Percentiles rank a stretch among this genome's conserved stretches.
Evolutionary conservation across 257 asterid species (phyloP).

Genomic region (Salvia rosmarinus): DNA sequence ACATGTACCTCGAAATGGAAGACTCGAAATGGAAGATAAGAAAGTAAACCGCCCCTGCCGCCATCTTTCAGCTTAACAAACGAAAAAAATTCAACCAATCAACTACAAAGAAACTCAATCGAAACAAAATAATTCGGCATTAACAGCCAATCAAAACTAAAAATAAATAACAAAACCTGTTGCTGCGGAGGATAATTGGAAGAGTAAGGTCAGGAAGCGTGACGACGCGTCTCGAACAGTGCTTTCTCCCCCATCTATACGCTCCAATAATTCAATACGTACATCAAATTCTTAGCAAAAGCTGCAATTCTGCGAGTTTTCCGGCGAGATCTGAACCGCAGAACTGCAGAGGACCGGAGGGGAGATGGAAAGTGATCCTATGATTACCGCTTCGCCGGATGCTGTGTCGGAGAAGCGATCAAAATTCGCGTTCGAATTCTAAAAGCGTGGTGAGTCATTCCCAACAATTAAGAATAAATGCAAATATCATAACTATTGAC

Average conservation of each 20-base stretch:
- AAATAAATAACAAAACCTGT: conserved; percentile 43
- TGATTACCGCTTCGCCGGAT: conserved; percentile 19
- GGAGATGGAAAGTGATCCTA: conserved; percentile 23
- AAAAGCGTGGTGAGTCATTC: too few relatives aligned
- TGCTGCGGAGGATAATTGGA: conserved; percentile 82
- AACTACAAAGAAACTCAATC: conserved; percentile 23
- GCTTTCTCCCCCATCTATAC: conserved; percentile 58
- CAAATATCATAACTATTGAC: too few relatives aligned
- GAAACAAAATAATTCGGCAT: conserved; percentile 19
- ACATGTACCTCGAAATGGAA: conserved; percentile 73
- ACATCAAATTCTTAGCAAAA: conserved; percentile 26
- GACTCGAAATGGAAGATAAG: conserved; percentile 70
- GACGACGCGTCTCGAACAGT: conserved; percentile 73
- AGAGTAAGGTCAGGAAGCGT: conserved; percentile 71
- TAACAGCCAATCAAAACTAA: conserved; percentile 6
- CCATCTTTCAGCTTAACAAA: conserved; percentile 59
- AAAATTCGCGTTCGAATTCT: too few relatives aligned
- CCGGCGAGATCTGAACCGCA: conserved; percentile 46
- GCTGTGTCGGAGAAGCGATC: neutral
- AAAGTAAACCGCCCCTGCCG: conserved; percentile 56
- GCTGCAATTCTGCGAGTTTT: conserved; percentile 22
- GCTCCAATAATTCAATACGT: conserved; percentile 10
- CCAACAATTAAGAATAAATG: too few relatives aligned
- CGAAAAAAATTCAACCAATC: conserved; percentile 30
- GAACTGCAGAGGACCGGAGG: conserved; percentile 34